These are phyloP conservation scores for Malus orientalis DNA, from an alignment of 306 rosid species.

Conservation along the genomic window DNA sequence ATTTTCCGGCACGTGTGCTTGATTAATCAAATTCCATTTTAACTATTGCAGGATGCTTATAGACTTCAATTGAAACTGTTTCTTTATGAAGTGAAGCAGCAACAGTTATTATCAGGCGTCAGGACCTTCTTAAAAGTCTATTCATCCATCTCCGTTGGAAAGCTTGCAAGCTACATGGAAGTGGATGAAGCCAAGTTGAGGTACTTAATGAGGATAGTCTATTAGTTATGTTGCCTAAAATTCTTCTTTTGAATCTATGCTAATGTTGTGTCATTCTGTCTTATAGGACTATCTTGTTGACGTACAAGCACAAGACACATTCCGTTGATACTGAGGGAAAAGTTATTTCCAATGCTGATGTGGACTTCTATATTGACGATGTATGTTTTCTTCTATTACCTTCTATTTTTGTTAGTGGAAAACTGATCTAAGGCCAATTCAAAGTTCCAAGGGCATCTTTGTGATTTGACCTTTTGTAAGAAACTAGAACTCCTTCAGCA, in stretches of 20 bases:
- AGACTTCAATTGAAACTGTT: conserved; percentile 89
- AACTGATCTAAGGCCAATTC: not conserved
- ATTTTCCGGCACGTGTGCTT: not conserved
- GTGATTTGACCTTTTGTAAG: not conserved
- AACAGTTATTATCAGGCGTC: conserved; percentile 77
- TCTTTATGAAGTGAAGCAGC: conserved; percentile 97
- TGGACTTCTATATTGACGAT: conserved; percentile 83
- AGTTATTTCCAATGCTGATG: conserved; percentile 73
- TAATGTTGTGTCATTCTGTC: conserved; percentile 12
- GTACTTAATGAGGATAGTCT: conserved; percentile 22
- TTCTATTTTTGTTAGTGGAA: not conserved
- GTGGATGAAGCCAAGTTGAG: conserved; percentile 91
- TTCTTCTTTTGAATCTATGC: not conserved
- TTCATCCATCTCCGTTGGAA: conserved; percentile 69
- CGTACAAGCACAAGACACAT: conserved; percentile 95
- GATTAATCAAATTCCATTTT: conserved; percentile 9
- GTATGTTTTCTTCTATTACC: conserved; percentile 34
- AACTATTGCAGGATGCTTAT: conserved; percentile 72
- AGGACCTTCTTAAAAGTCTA: conserved; percentile 87
- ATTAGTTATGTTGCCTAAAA: not conserved
- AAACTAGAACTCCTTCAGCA: not conserved
- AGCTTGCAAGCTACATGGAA: conserved; percentile 94
- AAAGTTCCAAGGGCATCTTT: not conserved
- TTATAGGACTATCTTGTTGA: conserved; percentile 78
- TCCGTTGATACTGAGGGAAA: conserved; percentile 73